Evolutionary conservation across 2,329 filamentous ascomycete species (phyloP), one percentile per base, ranked within the genome.

Genomic region (Davidsoniella australis): DNA sequence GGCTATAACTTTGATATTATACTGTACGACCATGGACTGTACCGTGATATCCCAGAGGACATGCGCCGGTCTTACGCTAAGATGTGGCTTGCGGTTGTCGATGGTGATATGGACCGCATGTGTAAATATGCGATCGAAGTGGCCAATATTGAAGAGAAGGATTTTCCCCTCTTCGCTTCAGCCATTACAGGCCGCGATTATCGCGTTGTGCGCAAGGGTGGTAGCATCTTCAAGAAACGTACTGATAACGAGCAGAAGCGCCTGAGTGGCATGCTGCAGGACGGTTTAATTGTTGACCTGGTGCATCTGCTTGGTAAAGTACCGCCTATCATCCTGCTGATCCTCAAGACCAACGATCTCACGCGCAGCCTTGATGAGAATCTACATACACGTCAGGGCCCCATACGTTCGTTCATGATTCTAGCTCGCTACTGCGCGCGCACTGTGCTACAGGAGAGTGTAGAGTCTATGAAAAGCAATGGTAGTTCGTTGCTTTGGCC

Each of bases 101-200:
- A 96, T 57, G 82, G 83, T 0, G 85, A 98, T 59, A 81, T 94
- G 65, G 65, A 72, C 2, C 71, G 72, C 17, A 98, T 98, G 91
- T 82, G 86, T 56, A 78, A 80, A 58, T 94, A 94, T 62, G 82
- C 89, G 2, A 76, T 81, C 57, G 84, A 94, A 59, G 86, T 96
- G 2, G 91, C 89, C 2, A 86, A 86, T 10, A 80, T 98, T 53
- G 82, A 73, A 4, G 87, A 94, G 54, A 80, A 87, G 56, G 83
- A 94, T 58, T 98, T 98, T 59, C 87, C 87, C 1, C 74, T 98
- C 17, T 98, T 98, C 62, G 91, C 89, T 1, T 91, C 84, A 9
- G 91, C 91, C 50, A 98, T 98, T 60, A 98, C 91, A 0, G 91
- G 91, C 2, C 75, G 93, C 41, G 91, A 98, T 63, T 98, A 82